phyloP scores from a whole-genome alignment of 1,139 yeast genomes.

The Yamadazyma membranifaciens region DNA sequence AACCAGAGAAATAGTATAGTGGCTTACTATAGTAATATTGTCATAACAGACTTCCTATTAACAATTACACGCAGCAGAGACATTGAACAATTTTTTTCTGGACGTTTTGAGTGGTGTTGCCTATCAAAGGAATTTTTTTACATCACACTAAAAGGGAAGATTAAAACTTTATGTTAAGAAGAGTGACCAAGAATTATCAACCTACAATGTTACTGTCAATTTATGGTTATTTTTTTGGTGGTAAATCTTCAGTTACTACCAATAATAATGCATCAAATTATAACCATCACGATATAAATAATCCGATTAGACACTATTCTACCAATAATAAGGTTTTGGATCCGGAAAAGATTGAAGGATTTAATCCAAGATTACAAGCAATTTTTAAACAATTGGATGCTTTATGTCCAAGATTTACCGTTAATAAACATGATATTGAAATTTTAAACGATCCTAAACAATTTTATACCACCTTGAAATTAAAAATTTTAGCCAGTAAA shows the following conservation, averaged over 20 bases:
- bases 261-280: not conserved
- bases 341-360: slow-evolving; percentile 18
- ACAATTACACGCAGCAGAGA: too few relatives aligned
- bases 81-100: not conserved
- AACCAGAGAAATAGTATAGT: too few relatives aligned
- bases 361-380: slow-evolving; percentile 50
- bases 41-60: not conserved
- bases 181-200: not conserved
- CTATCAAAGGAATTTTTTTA: not conserved
- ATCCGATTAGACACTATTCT: slow-evolving; percentile 11
- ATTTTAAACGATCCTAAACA: slow-evolving; percentile 64
- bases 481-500: slow-evolving; percentile 54
- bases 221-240: slow-evolving; percentile 10
- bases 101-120: not conserved
- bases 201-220: slow-evolving; percentile 12
- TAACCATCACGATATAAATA: too few relatives aligned
- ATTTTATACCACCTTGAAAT: slow-evolving; percentile 64
- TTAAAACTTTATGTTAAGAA: slow-evolving; percentile 3
- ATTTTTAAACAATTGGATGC: slow-evolving; percentile 58
- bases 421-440: slow-evolving; percentile 58
- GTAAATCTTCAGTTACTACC: not conserved
- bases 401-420: slow-evolving; percentile 68
- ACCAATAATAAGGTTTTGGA: slow-evolving; percentile 29
- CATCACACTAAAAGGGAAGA: not conserved
- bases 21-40: too few relatives aligned